Evolutionary conservation across 1,284 basidiomycete genomes (phyloP), one percentile per base, ranked within the genome.

Genomic region (Naganishia sp.): DNA sequence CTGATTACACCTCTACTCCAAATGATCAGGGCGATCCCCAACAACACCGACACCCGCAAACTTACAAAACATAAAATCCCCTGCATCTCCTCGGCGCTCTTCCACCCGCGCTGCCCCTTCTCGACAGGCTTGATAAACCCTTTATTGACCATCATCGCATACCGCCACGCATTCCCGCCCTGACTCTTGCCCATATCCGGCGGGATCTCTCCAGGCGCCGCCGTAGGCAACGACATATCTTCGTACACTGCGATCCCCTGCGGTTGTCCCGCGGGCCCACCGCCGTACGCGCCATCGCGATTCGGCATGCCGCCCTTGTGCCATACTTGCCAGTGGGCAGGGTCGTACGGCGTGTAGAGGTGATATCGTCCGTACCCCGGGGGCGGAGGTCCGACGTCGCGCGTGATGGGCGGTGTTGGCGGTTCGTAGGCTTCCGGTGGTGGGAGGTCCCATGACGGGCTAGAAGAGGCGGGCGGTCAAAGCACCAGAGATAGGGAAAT

Each of bases 331-430:
- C 64, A 76, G 74, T 32, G 76, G 73, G 50, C 75, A 72, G 41
- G 75, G 71, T 67, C 75, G 72, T 75, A 83, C 56, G 88, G 85
- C 72, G 91, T 90, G 76, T 88, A 89, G 74, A 90, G 88, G 42
- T 88, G 87, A 78, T 90, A 92, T 72, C 90, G 84, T 70, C 90
- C 90, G 76, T 91, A 94, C 2, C 92, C 92, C 31, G 92, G 90
- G 0, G 92, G 92, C n/a, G 92, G 92, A 15, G 92, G 92, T 0
- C 92, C 92, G 25, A 92, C 83, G 69, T 92, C 89, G 53, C 88
- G 85, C 56, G 86, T 86, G 28, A 89, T 85, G 9, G 90, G 88
- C 4, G 87, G 86, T 0, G 85, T 82, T 4, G 90, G 90, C 11
- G 90, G 88, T 21, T 90, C 86, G 74, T 95, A 94, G 23, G 87